Conservation (phyloP, 768 basidiomycete genomes). For the Chalciporus piperatus region DNA sequence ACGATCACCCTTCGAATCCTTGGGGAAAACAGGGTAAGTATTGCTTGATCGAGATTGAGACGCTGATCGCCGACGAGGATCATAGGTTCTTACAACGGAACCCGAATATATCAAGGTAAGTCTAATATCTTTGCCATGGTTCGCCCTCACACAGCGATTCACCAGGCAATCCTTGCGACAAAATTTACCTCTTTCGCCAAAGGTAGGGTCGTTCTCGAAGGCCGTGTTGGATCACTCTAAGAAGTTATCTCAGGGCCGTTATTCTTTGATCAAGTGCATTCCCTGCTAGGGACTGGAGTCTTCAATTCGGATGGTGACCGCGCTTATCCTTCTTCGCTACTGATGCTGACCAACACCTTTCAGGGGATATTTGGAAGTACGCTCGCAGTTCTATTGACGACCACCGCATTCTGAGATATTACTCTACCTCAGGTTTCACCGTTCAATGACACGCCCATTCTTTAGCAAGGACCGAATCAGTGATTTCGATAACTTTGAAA, state of each 20-base stretch:
- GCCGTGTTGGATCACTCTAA: slow-evolving; percentile 19
- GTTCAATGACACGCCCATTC: slow-evolving; percentile 59
- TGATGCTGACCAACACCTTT: not conserved
- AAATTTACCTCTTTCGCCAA: slow-evolving; percentile 44
- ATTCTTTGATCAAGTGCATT: slow-evolving; percentile 11
- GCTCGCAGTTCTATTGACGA: not conserved
- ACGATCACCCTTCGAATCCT: slow-evolving; percentile 34
- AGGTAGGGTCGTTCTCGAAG: slow-evolving; percentile 20
- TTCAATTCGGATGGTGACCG: slow-evolving; percentile 54
- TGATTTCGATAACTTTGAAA: slow-evolving; percentile 54
- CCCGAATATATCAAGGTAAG: slow-evolving; percentile 46
- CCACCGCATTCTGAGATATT: not conserved
- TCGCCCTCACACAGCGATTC: not conserved
- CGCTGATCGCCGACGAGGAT: not conserved
- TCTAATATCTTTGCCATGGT: not conserved
- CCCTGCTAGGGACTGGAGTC: slow-evolving; percentile 54
- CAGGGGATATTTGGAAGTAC: slow-evolving; percentile 60
- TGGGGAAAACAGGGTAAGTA: slow-evolving; percentile 37
- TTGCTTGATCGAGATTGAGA: slow-evolving; percentile 1
- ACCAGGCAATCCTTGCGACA: slow-evolving; percentile 42
- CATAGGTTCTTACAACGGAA: slow-evolving; percentile 44
- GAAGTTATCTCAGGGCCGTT: slow-evolving; percentile 14
- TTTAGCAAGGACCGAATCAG: slow-evolving; percentile 52
- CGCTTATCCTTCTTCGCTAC: not conserved
- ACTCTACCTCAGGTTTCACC: slow-evolving; percentile 45